Evolutionary conservation across 495 filamentous ascomycete species (phyloP).

Genomic region (Podospora didyma): DNA sequence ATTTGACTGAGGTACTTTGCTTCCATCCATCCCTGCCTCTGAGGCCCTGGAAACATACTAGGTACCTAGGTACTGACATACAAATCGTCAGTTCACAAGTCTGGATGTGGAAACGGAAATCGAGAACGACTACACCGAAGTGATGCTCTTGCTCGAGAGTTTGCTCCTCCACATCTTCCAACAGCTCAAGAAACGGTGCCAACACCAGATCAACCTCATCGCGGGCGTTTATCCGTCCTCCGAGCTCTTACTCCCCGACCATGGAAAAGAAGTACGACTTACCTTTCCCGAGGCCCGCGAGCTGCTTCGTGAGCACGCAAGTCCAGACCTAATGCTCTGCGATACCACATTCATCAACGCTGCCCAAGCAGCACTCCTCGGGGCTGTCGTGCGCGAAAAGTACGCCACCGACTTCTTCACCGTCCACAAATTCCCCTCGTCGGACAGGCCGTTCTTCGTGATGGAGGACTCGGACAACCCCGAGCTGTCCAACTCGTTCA

Average conservation of each 20-base stretch:
- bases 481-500: slow-evolving; percentile 76
- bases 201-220: slow-evolving; percentile 66
- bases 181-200: slow-evolving; percentile 61
- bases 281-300: slow-evolving; percentile 82
- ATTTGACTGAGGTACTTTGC: too few species aligned
- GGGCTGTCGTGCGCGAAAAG: slow-evolving; percentile 76
- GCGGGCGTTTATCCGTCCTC: slow-evolving; percentile 56
- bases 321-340: slow-evolving; percentile 65
- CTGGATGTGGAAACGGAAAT: slow-evolving; percentile 96
- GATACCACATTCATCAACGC: slow-evolving; percentile 82
- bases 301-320: slow-evolving; percentile 73
- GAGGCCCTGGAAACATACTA: too few species aligned
- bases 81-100: slow-evolving; percentile 64
- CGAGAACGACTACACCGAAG: slow-evolving; percentile 80
- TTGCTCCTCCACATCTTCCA: slow-evolving; percentile 83
- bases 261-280: slow-evolving; percentile 74
- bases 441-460: slow-evolving; percentile 85
- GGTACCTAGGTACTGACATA: too few species aligned
- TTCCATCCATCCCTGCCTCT: too few species aligned
- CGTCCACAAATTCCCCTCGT: slow-evolving; percentile 85
- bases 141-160: slow-evolving; percentile 69
- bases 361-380: slow-evolving; percentile 85
- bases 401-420: slow-evolving; percentile 90
- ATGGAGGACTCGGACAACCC: slow-evolving; percentile 68
- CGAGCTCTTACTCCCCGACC: slow-evolving; percentile 46